Evolutionary conservation across 163 green algal species (phyloP).

Genomic region (Scenedesmus sp.): DNA sequence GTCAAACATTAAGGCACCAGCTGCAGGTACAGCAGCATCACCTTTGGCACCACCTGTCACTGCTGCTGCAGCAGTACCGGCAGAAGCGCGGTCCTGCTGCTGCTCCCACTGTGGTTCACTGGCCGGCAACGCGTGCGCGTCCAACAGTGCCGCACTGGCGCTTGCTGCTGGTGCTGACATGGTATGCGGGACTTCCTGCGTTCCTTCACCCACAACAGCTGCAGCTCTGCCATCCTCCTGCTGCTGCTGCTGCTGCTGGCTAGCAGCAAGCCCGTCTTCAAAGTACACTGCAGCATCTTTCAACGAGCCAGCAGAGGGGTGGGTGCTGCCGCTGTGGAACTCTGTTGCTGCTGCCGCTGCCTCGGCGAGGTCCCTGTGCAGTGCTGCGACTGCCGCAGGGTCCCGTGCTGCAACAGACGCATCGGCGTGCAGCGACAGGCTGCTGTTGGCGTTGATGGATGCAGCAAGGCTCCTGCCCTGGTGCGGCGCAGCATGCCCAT

Average conservation of each 20-base stretch:
- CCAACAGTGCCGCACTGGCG: neutral
- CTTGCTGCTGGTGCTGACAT: neutral
- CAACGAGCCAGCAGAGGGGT: neutral
- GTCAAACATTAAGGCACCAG: neutral
- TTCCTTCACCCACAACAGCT: neutral
- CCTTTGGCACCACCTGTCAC: neutral
- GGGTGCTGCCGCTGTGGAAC: neutral
- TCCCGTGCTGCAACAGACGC: conserved; percentile 9
- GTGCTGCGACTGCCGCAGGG: neutral
- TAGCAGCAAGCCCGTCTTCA: neutral
- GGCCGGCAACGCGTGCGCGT: neutral
- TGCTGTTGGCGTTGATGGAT: conserved; percentile 43
- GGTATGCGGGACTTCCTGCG: neutral
- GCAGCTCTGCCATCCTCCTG: neutral
- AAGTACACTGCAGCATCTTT: neutral
- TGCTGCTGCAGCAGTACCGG: neutral
- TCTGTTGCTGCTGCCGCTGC: conserved; percentile 19
- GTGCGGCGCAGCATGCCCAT: neutral
- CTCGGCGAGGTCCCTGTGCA: conserved; percentile 15
- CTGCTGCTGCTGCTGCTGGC: conserved; percentile 27
- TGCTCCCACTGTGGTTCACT: neutral
- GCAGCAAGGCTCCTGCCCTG: neutral
- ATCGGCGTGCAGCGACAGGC: conserved; percentile 24
- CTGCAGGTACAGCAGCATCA: neutral
- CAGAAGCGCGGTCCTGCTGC: neutral